A percentile compares a stretch with the other conserved stretches of the same genome.
Evolutionary conservation across 1,284 basidiomycete genomes (phyloP).

Genomic region (Hemileccinum hortonii): DNA sequence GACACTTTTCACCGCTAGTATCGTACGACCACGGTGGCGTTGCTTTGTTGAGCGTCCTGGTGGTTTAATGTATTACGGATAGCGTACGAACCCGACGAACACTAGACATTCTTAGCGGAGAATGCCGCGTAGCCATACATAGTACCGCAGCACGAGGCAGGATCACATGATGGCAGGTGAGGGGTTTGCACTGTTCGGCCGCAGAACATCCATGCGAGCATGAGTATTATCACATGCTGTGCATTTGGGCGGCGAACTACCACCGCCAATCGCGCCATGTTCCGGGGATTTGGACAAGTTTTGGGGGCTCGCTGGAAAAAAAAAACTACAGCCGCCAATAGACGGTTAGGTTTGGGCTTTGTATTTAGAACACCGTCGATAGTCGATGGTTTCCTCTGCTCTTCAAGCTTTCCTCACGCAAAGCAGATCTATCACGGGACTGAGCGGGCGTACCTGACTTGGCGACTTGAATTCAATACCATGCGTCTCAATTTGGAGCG

Average conservation of each 20-base stretch:
- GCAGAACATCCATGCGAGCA: too few relatives aligned
- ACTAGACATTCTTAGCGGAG: background rate
- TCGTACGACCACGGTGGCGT: slow-evolving; percentile 11
- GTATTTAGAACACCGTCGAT: background rate
- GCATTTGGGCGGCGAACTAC: background rate
- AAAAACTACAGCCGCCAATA: background rate
- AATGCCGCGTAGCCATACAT: too few relatives aligned
- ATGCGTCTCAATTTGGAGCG: slow-evolving; percentile 28
- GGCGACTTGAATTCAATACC: slow-evolving; percentile 16
- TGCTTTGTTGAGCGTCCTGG: slow-evolving; percentile 9
- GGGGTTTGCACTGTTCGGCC: too few relatives aligned
- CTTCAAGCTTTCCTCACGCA: background rate
- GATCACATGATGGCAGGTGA: background rate
- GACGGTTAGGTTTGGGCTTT: background rate
- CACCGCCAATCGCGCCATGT: slow-evolving; percentile 27
- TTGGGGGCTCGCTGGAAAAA: background rate
- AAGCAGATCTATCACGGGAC: background rate
- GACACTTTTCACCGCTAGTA: slow-evolving; percentile 13
- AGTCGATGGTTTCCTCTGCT: background rate
- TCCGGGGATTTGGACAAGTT: slow-evolving; percentile 25
- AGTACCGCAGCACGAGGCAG: background rate
- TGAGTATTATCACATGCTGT: too few relatives aligned
- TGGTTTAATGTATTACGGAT: slow-evolving; percentile 26
- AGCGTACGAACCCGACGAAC: slow-evolving; percentile 26
- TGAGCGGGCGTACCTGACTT: slow-evolving; percentile 11